Percentiles rank a stretch among this genome's conserved stretches.
Conservation (phyloP, 1,139 yeast genomes). For the Candida albicans region DNA sequence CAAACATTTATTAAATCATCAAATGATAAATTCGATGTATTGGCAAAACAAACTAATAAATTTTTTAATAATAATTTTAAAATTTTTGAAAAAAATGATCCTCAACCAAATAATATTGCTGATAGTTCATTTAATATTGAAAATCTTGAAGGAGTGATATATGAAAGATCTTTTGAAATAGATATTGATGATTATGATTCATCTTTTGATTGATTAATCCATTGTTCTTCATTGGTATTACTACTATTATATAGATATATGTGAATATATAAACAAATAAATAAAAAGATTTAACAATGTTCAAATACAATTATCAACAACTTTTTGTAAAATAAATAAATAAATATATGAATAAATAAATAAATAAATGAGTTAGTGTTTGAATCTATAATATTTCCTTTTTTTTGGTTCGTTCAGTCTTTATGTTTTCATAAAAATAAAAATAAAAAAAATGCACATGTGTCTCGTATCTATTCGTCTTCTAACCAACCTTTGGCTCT, state of each 20-base stretch:
- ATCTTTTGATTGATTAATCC: conserved; percentile 7
- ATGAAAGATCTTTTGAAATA: conserved; percentile 14
- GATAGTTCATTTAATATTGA: conserved; percentile 32
- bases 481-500: conserved; percentile 78
- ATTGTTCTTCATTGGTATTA: not conserved
- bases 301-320: no score
- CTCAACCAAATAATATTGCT: conserved; percentile 13
- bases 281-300: no score
- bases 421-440: conserved; percentile 1
- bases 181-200: conserved; percentile 18
- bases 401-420: not conserved
- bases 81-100: conserved; percentile 8
- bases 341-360: no score
- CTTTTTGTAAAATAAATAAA: no score
- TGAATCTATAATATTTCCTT: conserved; percentile 2
- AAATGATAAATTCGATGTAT: conserved; percentile 20
- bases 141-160: conserved; percentile 16
- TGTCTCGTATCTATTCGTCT: conserved; percentile 23
- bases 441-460: no score
- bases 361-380: no score
- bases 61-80: conserved; percentile 16
- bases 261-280: no score
- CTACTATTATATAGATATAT: no score
- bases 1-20: conserved; percentile 14
- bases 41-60: conserved; percentile 24